phyloP scores from a whole-genome alignment of 495 filamentous ascomycete species.

The Chaetomidium leptoderma region DNA sequence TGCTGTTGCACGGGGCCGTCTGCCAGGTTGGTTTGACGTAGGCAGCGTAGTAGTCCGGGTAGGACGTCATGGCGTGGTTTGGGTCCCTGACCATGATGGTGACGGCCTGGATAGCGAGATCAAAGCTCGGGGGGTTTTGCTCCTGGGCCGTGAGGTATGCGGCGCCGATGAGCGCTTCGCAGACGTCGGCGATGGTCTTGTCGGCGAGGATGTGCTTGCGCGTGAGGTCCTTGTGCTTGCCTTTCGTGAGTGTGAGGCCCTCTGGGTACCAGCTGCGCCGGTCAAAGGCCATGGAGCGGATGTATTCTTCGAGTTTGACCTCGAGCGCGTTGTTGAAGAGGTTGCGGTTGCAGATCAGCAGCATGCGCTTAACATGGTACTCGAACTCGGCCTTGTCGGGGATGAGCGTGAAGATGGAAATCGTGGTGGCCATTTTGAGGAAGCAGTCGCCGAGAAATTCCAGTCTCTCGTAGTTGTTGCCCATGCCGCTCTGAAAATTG shows the following conservation, averaged over 20 bases:
- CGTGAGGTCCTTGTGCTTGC: conserved; percentile 42
- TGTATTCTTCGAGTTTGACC: conserved; percentile 66
- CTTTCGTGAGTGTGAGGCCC: conserved; percentile 55
- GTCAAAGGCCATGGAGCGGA: conserved; percentile 79
- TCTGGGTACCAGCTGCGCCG: conserved; percentile 79
- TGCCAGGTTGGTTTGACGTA: conserved; percentile 77
- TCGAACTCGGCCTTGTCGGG: conserved; percentile 80
- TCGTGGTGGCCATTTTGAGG: conserved; percentile 92
- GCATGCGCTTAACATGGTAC: conserved; percentile 87
- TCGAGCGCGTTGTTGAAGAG: conserved; percentile 70
- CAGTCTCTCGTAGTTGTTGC: conserved; percentile 91
- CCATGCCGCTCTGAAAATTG: conserved; percentile 84
- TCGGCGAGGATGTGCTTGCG: conserved; percentile 64
- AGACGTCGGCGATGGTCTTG: conserved; percentile 96
- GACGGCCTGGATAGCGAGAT: conserved; percentile 80
- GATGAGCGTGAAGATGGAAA: conserved; percentile 69
- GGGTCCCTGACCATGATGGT: conserved; percentile 63
- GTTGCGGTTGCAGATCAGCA: conserved; percentile 88
- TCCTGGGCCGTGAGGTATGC: conserved; percentile 61
- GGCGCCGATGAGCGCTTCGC: conserved; percentile 90
- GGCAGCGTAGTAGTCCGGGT: conserved; percentile 63
- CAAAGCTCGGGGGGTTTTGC: conserved; percentile 49
- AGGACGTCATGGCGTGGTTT: conserved; percentile 64
- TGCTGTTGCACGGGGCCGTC: conserved; percentile 48
- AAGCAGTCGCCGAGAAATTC: conserved; percentile 94